Percentiles rank a stretch among this genome's conserved stretches.
phyloP scores from a whole-genome alignment of 2,329 filamentous ascomycete species.

The Ascochyta pisi region DNA sequence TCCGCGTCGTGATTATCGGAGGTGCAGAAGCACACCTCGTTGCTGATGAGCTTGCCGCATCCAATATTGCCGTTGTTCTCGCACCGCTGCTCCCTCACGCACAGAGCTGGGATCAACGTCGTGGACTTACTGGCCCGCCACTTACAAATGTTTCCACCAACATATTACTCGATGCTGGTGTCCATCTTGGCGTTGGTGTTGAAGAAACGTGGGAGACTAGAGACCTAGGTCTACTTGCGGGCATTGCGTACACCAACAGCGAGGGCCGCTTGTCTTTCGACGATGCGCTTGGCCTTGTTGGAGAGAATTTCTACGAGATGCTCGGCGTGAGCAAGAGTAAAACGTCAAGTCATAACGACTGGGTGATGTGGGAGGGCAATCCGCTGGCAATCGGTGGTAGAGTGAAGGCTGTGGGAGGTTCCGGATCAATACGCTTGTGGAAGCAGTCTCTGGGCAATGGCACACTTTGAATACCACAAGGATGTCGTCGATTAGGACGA shows the following conservation, averaged over 20 bases:
- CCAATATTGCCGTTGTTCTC: slow-evolving; percentile 66
- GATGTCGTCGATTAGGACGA: background rate
- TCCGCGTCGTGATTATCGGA: slow-evolving; percentile 66
- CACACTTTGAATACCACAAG: background rate
- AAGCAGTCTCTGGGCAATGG: background rate
- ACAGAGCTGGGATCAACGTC: slow-evolving; percentile 66
- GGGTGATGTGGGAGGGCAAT: slow-evolving; percentile 68
- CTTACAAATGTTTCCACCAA: slow-evolving; percentile 69
- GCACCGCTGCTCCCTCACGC: slow-evolving; percentile 65
- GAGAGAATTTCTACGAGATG: slow-evolving; percentile 64
- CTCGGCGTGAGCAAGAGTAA: slow-evolving; percentile 55
- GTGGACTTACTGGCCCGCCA: slow-evolving; percentile 68
- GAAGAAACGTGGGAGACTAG: slow-evolving; percentile 69
- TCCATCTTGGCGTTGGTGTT: slow-evolving; percentile 64
- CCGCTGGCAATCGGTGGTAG: slow-evolving; percentile 66
- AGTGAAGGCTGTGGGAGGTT: slow-evolving; percentile 47
- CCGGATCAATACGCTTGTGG: slow-evolving; percentile 17
- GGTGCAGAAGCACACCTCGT: slow-evolving; percentile 69
- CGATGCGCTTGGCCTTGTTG: slow-evolving; percentile 64
- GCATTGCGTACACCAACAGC: slow-evolving; percentile 65
- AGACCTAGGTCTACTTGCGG: slow-evolving; percentile 66
- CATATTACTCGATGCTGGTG: slow-evolving; percentile 64
- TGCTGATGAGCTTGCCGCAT: slow-evolving; percentile 63
- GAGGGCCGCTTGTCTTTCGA: slow-evolving; percentile 61
- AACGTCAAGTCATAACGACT: slow-evolving; percentile 52